phyloP scores from a whole-genome alignment of 768 basidiomycete genomes.

The Pseudohyphozyma bogoriensis region DNA sequence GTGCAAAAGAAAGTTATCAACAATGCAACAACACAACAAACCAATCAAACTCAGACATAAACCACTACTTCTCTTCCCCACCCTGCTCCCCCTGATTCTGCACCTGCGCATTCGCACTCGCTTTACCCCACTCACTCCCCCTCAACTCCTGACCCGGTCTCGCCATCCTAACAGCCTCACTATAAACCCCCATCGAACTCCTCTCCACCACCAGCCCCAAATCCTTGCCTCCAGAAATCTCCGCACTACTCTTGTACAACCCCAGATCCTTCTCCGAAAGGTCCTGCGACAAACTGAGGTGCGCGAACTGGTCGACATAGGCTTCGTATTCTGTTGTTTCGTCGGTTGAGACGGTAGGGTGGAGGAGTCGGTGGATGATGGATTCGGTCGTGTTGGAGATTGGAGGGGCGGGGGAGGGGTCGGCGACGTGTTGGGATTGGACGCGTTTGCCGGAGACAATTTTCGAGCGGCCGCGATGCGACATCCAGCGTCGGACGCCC shows the following conservation, averaged over 20 bases:
- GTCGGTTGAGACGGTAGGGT: conserved; percentile 21
- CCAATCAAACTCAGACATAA: too few relatives aligned
- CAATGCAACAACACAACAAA: too few relatives aligned
- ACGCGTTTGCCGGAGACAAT: background rate
- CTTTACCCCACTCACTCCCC: background rate
- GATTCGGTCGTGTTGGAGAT: conserved; percentile 21
- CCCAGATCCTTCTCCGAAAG: conserved; percentile 22
- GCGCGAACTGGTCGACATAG: conserved; percentile 25
- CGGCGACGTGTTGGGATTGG: background rate
- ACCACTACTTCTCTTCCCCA: too few relatives aligned
- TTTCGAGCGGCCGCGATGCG: background rate
- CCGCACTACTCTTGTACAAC: conserved; percentile 7
- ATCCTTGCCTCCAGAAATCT: background rate
- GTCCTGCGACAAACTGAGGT: conserved; percentile 19
- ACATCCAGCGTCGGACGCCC: conserved; percentile 67
- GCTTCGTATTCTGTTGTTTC: conserved; percentile 33
- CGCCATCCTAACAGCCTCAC: background rate
- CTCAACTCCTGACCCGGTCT: background rate
- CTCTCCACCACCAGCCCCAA: background rate
- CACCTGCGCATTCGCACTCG: too few relatives aligned
- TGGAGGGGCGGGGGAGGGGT: background rate
- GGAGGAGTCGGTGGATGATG: conserved; percentile 19
- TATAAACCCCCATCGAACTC: background rate
- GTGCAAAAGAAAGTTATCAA: too few relatives aligned
- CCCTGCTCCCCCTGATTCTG: too few relatives aligned